Conservation (phyloP, 2,329 filamentous ascomycete genomes). For the Diaporthe amygdali region DNA sequence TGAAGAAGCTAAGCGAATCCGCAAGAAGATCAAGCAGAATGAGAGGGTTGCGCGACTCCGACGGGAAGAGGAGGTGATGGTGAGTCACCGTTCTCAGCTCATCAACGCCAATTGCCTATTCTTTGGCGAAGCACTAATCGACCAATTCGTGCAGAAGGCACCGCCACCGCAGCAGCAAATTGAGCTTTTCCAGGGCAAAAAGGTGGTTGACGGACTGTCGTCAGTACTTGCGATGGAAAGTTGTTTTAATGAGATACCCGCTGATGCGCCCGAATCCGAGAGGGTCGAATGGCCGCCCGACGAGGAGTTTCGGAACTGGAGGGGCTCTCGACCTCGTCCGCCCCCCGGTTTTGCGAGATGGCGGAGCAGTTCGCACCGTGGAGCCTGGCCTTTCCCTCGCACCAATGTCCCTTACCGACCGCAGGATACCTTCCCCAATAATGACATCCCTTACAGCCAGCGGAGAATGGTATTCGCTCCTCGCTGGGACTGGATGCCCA, state of each 20-base stretch:
- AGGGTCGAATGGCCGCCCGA: slow-evolving; percentile 5
- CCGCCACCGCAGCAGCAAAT: neutral
- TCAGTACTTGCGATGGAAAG: slow-evolving; percentile 2
- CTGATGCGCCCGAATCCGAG: neutral
- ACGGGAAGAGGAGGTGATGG: neutral
- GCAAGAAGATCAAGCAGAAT: slow-evolving; percentile 14
- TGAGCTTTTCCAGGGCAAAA: neutral
- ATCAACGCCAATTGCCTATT: neutral
- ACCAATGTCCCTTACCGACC: neutral
- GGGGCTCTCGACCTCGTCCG: neutral
- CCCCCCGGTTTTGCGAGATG: neutral
- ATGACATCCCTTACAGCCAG: slow-evolving; percentile 3
- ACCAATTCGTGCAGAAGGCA: neutral
- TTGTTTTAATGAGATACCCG: slow-evolving; percentile 13
- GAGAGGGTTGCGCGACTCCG: neutral
- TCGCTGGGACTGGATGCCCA: slow-evolving; percentile 9
- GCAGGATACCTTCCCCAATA: neutral
- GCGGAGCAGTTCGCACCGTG: neutral
- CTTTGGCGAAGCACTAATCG: neutral
- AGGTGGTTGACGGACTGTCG: neutral
- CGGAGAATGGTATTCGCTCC: neutral
- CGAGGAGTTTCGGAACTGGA: neutral
- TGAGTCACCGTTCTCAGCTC: neutral
- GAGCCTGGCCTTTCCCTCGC: neutral
- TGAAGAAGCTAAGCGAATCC: neutral